Conservation (phyloP, 208 protist species). For the Acanthamoeba healyi region DNA sequence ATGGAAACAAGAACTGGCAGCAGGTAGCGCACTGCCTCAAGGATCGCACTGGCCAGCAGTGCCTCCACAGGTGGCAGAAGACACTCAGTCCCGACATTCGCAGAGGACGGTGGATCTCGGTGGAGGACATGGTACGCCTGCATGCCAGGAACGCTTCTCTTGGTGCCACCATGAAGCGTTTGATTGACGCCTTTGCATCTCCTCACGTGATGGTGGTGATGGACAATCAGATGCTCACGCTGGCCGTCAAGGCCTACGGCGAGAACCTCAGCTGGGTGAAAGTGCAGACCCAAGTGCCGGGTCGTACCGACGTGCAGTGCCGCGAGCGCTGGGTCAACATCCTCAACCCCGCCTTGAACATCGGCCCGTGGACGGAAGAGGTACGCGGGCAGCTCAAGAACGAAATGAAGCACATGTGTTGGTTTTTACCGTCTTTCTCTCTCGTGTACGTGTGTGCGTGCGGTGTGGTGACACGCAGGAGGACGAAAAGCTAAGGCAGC, state of each 20-base stretch:
- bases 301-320: conserved; percentile 89
- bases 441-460: neutral
- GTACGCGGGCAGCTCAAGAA: neutral
- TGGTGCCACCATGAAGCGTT: too few species aligned
- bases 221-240: conserved; percentile 58
- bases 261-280: conserved; percentile 80
- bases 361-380: conserved; percentile 81
- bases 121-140: conserved; percentile 81
- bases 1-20: conserved; percentile 88
- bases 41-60: conserved; percentile 88
- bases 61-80: conserved; percentile 89
- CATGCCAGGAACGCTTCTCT: too few species aligned
- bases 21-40: conserved; percentile 81
- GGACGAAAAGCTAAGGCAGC: conserved; percentile 75
- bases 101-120: conserved; percentile 81
- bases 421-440: neutral
- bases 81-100: conserved; percentile 85
- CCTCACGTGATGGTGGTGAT: too few species aligned
- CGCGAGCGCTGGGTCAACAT: conserved; percentile 89
- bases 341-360: conserved; percentile 80
- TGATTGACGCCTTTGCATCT: conserved; percentile 18
- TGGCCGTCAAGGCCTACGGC: conserved; percentile 84
- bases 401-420: neutral
- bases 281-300: conserved; percentile 84
- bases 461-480: too few species aligned